Evolutionary conservation across 192 early-diverging fungal species (phyloP).

Genomic region (Coemansia sp.): DNA sequence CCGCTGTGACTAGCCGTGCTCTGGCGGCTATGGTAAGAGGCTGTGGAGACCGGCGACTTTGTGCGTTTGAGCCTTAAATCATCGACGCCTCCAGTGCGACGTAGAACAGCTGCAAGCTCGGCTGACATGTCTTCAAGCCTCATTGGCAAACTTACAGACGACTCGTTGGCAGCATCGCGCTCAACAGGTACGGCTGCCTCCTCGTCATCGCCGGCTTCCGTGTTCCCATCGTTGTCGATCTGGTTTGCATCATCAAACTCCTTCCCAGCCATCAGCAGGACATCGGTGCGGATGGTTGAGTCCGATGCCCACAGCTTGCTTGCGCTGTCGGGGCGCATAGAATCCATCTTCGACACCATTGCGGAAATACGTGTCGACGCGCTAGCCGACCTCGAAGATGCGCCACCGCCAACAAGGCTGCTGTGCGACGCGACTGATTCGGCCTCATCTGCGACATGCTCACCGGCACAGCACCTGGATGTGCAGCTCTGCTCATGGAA

Average conservation of each 20-base stretch:
- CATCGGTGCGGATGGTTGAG: constrained; percentile 48
- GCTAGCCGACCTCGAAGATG: constrained; percentile 44
- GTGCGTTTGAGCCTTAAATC: constrained; percentile 34
- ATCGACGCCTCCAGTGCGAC: constrained; percentile 46
- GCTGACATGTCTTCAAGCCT: constrained; percentile 42
- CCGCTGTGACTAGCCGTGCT: background rate
- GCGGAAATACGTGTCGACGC: constrained; percentile 44
- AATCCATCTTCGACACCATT: constrained; percentile 24
- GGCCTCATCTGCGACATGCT: constrained; percentile 10
- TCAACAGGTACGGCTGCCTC: constrained; percentile 46
- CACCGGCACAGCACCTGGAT: background rate
- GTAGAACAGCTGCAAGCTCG: constrained; percentile 47
- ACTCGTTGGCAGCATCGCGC: constrained; percentile 21
- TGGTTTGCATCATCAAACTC: constrained; percentile 34
- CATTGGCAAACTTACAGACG: constrained; percentile 47
- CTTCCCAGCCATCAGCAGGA: constrained; percentile 41
- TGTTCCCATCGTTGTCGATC: constrained; percentile 22
- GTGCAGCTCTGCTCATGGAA: constrained; percentile 16
- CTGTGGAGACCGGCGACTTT: constrained; percentile 6
- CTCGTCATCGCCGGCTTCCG: constrained; percentile 15
- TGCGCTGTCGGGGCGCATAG: constrained; percentile 23
- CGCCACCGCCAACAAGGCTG: constrained; percentile 50
- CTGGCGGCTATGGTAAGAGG: constrained; percentile 6
- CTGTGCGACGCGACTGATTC: constrained; percentile 38
- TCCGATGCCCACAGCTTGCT: constrained; percentile 42